Conservation (phyloP, 2,329 filamentous ascomycete genomes). For the Rhinocladiella similis region DNA sequence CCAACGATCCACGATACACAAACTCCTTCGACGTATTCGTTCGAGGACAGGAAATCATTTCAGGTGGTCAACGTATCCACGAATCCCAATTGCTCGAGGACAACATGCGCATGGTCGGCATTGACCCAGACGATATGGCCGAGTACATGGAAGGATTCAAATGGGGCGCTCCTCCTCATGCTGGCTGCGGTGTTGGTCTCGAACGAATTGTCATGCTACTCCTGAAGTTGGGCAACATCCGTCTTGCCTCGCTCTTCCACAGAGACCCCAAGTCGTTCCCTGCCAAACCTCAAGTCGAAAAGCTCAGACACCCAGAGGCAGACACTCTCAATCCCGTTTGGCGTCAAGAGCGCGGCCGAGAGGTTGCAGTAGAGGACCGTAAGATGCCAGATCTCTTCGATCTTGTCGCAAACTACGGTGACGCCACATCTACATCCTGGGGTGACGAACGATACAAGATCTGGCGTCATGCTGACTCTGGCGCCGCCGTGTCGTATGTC, state of each 20-base stretch:
- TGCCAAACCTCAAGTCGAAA: constrained; percentile 59
- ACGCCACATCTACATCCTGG: constrained; percentile 93
- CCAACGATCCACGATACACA: constrained; percentile 69
- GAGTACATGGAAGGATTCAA: constrained; percentile 89
- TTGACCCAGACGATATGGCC: constrained; percentile 79
- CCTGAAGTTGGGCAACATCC: constrained; percentile 83
- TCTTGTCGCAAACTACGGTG: constrained; percentile 91
- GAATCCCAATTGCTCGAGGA: constrained; percentile 71
- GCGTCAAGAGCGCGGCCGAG: constrained; percentile 49
- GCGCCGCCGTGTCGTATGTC: constrained; percentile 83
- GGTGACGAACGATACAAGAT: constrained; percentile 84
- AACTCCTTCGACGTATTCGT: constrained; percentile 97
- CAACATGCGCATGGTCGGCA: constrained; percentile 73
- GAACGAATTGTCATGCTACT: constrained; percentile 87
- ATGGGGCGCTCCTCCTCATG: constrained; percentile 84
- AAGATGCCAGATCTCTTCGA: constrained; percentile 76
- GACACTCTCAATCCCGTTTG: constrained; percentile 74
- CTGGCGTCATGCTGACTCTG: constrained; percentile 77
- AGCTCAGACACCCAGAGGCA: constrained; percentile 81
- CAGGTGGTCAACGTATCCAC: constrained; percentile 90
- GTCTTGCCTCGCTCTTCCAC: constrained; percentile 82
- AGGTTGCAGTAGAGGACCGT: constrained; percentile 41
- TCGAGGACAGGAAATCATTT: constrained; percentile 88
- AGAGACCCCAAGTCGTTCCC: constrained; percentile 87
- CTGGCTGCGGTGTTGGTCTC: constrained; percentile 84